Evolutionary conservation across 192 early-diverging fungal species (phyloP).

Genomic region (Gaertneriomyces semiglobifer): DNA sequence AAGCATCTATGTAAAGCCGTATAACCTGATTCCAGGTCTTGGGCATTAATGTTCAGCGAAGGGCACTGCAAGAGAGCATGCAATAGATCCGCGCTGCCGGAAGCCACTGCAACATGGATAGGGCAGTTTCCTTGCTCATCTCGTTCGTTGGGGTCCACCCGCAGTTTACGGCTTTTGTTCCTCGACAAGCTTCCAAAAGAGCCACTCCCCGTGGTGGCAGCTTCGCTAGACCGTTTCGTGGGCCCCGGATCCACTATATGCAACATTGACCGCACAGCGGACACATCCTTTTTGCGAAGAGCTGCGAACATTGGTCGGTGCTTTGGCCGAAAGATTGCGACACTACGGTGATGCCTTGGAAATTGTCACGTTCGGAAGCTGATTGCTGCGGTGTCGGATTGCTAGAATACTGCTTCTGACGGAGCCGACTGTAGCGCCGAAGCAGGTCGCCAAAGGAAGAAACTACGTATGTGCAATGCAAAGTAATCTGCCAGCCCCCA

Average conservation of each 20-base stretch:
- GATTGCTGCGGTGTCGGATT: too few species aligned
- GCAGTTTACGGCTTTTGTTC: background rate
- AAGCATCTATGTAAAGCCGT: conserved; percentile 66
- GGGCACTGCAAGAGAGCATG: conserved; percentile 17
- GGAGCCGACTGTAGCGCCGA: too few species aligned
- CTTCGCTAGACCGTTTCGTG: background rate
- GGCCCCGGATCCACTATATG: background rate
- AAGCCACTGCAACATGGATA: conserved; percentile 27
- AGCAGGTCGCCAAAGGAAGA: too few species aligned
- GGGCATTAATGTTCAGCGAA: conserved; percentile 53
- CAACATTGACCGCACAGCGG: conserved; percentile 15
- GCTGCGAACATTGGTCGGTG: conserved; percentile 17
- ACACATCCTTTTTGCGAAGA: conserved; percentile 8
- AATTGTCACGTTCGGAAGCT: too few species aligned
- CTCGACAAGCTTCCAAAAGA: conserved; percentile 9
- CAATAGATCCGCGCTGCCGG: conserved; percentile 16
- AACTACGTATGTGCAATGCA: too few species aligned
- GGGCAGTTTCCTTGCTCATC: conserved; percentile 29
- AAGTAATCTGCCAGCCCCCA: too few species aligned
- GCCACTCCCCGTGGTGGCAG: background rate
- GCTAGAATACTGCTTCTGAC: too few species aligned
- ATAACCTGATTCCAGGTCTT: conserved; percentile 67
- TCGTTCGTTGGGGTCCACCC: conserved; percentile 15
- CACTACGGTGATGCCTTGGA: too few species aligned
- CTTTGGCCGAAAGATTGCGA: too few species aligned